Evolutionary conservation across 129 eudicot genomes (phyloP).

Genomic region (Pittosporum tobira): DNA sequence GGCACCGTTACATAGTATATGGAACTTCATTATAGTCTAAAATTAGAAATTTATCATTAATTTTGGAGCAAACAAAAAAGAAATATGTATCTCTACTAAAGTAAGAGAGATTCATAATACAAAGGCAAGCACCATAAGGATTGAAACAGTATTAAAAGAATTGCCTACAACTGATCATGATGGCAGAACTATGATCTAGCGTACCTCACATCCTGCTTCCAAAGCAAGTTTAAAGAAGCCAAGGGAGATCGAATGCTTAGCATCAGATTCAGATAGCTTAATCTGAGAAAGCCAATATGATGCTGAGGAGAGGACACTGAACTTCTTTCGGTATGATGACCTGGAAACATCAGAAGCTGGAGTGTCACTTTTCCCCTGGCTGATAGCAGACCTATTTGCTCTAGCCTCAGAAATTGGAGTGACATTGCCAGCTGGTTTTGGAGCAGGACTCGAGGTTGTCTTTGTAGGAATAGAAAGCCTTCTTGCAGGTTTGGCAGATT

Average conservation of each 20-base stretch:
- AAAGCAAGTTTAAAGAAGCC: conserved; percentile 89
- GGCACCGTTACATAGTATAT: neutral
- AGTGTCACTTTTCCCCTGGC: conserved; percentile 35
- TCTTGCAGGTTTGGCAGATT: conserved; percentile 81
- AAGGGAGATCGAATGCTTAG: conserved; percentile 68
- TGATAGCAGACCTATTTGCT: conserved; percentile 31
- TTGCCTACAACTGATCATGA: too few species aligned
- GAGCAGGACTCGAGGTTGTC: conserved; percentile 49
- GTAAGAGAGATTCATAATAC: too few species aligned
- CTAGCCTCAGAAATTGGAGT: conserved; percentile 82
- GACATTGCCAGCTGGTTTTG: conserved; percentile 33
- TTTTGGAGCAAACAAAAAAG: too few species aligned
- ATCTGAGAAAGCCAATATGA: conserved; percentile 91
- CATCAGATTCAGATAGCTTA: conserved; percentile 79
- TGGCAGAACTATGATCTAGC: too few species aligned
- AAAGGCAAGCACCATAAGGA: too few species aligned
- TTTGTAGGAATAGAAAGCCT: conserved; percentile 72
- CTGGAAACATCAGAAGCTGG: conserved; percentile 64
- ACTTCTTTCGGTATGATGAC: conserved; percentile 49
- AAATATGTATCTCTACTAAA: too few species aligned
- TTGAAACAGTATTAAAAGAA: too few species aligned
- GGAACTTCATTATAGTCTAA: too few species aligned
- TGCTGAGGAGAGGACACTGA: conserved; percentile 57
- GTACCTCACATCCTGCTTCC: conserved; percentile 86
- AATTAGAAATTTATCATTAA: too few species aligned